phyloP scores from a whole-genome alignment of 345 rosid species.

The Gossypium bickii region DNA sequence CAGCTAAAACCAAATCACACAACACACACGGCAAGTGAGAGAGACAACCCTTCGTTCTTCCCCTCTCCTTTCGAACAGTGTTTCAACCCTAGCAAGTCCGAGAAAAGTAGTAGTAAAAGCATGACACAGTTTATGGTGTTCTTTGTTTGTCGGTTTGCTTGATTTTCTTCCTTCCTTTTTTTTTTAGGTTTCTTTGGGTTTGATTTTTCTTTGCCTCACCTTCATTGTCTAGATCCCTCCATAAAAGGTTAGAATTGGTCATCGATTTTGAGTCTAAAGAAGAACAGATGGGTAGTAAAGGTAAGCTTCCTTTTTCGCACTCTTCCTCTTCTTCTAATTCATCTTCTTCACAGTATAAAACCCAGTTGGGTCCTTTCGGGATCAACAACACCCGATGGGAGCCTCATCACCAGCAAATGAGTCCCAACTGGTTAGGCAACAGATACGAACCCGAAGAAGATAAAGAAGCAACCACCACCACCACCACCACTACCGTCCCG shows the following conservation, averaged over 20 bases:
- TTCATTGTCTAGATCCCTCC: conserved; percentile 2
- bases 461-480: conserved; percentile 8
- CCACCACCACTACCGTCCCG: neutral
- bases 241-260: neutral
- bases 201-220: neutral
- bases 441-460: conserved; percentile 25
- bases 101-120: neutral
- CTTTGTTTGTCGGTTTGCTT: neutral
- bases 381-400: conserved; percentile 14
- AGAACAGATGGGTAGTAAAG: conserved; percentile 23
- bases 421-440: conserved; percentile 33
- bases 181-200: neutral
- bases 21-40: neutral
- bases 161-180: neutral
- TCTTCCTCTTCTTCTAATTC: conserved; percentile 32
- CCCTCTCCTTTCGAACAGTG: neutral
- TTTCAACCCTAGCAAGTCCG: conserved; percentile 16
- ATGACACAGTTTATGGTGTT: conserved; percentile 8
- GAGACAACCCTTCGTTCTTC: neutral
- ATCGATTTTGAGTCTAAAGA: conserved; percentile 37
- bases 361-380: conserved; percentile 18
- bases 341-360: conserved; percentile 23
- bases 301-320: conserved; percentile 23
- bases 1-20: neutral
- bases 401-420: conserved; percentile 23